These are phyloP conservation scores for Piper betle DNA, from an alignment of 164 flowering plant species.

Conservation along the genomic window DNA sequence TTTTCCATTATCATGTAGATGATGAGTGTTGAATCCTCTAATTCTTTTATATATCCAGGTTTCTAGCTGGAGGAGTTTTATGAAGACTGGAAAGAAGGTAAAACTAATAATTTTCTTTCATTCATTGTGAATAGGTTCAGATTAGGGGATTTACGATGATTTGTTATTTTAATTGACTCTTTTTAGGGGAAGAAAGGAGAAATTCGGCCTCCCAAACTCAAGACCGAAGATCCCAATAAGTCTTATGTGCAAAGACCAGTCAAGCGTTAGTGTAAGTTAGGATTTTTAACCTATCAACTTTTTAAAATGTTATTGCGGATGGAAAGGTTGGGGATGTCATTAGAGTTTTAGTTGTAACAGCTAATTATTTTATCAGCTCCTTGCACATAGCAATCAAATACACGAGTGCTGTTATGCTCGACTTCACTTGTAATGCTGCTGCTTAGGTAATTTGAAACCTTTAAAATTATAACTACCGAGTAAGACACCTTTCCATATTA, in stretches of 20 bases:
- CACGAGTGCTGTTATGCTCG: too few species aligned
- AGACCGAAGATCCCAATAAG: conserved; percentile 97
- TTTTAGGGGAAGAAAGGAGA: conserved; percentile 89
- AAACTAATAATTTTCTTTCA: neutral
- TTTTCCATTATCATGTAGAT: too few species aligned
- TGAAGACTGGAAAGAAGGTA: conserved; percentile 94
- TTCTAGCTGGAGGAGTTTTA: conserved; percentile 98
- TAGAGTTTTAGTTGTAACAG: too few species aligned
- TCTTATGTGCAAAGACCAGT: conserved; percentile 98
- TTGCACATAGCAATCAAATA: too few species aligned
- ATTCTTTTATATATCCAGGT: conserved; percentile 39
- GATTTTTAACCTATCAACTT: neutral
- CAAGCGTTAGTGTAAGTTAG: conserved; percentile 36
- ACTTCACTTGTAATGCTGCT: too few species aligned
- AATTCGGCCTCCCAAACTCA: conserved; percentile 91
- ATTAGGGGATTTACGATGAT: neutral
- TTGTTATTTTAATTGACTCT: neutral
- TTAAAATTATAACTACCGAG: too few species aligned
- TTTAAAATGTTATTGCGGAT: too few species aligned
- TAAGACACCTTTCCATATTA: too few species aligned
- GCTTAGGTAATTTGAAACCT: too few species aligned
- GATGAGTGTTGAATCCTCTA: neutral
- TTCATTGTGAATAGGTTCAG: neutral
- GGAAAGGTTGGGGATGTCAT: too few species aligned
- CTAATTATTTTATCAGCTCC: too few species aligned